phyloP scores from a whole-genome alignment of 192 early-diverging fungal genomes.

The Rhizoclosmatium sp. region DNA sequence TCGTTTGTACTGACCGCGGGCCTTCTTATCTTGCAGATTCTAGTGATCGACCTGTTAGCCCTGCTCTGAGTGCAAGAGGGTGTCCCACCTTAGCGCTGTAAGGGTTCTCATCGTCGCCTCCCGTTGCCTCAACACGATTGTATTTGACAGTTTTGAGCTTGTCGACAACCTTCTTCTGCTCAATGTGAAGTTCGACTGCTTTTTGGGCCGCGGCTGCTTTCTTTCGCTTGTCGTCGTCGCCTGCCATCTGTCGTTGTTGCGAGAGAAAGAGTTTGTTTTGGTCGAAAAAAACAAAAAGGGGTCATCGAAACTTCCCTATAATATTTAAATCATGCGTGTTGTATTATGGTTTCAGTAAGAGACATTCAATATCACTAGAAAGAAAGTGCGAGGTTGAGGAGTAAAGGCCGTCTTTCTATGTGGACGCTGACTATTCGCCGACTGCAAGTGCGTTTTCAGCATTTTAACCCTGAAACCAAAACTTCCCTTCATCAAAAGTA shows the following conservation, averaged over 20 bases:
- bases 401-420: no score
- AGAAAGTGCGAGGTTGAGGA: no score
- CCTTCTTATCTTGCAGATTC: constrained; percentile 67
- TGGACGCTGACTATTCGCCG: no score
- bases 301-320: not conserved
- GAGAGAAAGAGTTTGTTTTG: not conserved
- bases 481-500: not conserved
- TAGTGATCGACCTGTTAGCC: not conserved
- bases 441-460: no score
- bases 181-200: not conserved
- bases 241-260: not conserved
- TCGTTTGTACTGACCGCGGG: constrained; percentile 68
- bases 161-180: not conserved
- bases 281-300: not conserved
- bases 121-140: not conserved
- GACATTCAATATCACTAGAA: no score
- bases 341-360: not conserved
- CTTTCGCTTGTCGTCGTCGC: not conserved
- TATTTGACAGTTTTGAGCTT: not conserved
- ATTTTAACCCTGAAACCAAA: not conserved
- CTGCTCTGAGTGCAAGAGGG: not conserved
- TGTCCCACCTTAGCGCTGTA: not conserved
- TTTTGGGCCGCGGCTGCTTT: not conserved
- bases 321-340: not conserved
- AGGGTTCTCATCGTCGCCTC: not conserved